phyloP scores from a whole-genome alignment of 176 grass and related monocot species.

The Tuctoria greenei region DNA sequence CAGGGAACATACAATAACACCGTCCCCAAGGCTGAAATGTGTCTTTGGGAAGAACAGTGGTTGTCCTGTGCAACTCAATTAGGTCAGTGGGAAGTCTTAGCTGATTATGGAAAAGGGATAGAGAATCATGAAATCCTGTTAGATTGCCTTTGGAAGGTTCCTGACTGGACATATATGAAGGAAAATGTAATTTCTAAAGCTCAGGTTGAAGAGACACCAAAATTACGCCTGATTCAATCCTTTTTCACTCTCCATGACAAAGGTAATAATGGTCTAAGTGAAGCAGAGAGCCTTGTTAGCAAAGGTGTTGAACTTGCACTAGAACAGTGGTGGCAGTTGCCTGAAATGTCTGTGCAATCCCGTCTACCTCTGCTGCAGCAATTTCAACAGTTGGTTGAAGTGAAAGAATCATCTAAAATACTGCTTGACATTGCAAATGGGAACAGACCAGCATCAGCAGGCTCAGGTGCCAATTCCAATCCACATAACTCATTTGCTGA shows the following conservation, averaged over 20 bases:
- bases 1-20: constrained; percentile 98
- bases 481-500: constrained; percentile 77
- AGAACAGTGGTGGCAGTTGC: constrained; percentile 99
- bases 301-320: constrained; percentile 97
- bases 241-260: constrained; percentile 90
- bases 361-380: constrained; percentile 89
- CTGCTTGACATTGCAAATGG: constrained; percentile 93
- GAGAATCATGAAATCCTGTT: constrained; percentile 96
- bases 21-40: constrained; percentile 98
- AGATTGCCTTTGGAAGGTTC: constrained; percentile 94
- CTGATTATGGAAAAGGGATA: constrained; percentile 96
- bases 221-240: constrained; percentile 75
- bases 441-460: constrained; percentile 84
- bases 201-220: constrained; percentile 91
- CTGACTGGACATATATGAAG: constrained; percentile 98
- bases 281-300: constrained; percentile 75
- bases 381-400: constrained; percentile 97
- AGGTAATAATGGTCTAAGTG: constrained; percentile 75
- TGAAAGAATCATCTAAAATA: constrained; percentile 95
- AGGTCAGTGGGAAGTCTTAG: constrained; percentile 94
- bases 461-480: constrained; percentile 70
- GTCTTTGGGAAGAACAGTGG: constrained; percentile 99
- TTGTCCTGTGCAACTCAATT: constrained; percentile 84
- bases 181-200: constrained; percentile 83
- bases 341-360: constrained; percentile 92